Percentiles rank a stretch among this genome's conserved stretches.
These are phyloP conservation scores for Dactylellina cionopaga DNA, from an alignment of 2,329 filamentous ascomycete genomes.

Conservation along the genomic window DNA sequence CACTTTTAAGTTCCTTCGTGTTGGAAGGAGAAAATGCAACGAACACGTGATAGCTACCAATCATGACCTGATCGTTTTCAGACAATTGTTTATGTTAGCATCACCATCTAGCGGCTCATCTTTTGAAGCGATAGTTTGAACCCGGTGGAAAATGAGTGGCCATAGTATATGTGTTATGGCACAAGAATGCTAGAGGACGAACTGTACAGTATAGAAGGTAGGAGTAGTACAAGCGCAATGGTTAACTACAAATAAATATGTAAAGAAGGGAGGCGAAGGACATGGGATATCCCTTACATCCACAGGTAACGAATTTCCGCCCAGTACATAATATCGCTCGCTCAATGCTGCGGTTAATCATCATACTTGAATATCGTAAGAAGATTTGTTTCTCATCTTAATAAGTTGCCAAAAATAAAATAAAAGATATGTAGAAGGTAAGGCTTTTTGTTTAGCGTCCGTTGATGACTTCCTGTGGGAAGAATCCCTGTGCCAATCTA, in stretches of 20 bases:
- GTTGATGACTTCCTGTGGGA: conserved; percentile 54
- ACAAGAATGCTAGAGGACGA: background rate
- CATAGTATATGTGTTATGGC: too few species aligned
- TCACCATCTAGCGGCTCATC: too few species aligned
- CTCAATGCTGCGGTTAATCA: conserved; percentile 23
- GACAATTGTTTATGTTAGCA: too few species aligned
- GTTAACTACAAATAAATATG: background rate
- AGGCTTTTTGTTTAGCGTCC: conserved; percentile 17
- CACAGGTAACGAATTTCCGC: background rate
- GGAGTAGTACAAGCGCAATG: background rate
- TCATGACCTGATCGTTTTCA: too few species aligned
- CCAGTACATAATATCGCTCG: conserved; percentile 29
- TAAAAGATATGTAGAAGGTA: background rate
- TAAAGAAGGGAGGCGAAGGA: background rate
- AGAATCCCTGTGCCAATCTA: conserved; percentile 70
- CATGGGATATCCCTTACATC: background rate
- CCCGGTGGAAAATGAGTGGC: too few species aligned
- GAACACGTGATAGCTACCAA: too few species aligned
- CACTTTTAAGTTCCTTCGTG: too few species aligned
- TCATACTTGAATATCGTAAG: conserved; percentile 9
- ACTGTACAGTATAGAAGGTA: background rate
- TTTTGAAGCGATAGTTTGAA: too few species aligned
- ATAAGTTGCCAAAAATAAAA: background rate
- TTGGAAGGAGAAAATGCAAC: too few species aligned
- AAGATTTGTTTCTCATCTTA: background rate